These are phyloP conservation scores for Mycena rebaudengoi DNA, from an alignment of 768 basidiomycete genomes.

Conservation along the genomic window DNA sequence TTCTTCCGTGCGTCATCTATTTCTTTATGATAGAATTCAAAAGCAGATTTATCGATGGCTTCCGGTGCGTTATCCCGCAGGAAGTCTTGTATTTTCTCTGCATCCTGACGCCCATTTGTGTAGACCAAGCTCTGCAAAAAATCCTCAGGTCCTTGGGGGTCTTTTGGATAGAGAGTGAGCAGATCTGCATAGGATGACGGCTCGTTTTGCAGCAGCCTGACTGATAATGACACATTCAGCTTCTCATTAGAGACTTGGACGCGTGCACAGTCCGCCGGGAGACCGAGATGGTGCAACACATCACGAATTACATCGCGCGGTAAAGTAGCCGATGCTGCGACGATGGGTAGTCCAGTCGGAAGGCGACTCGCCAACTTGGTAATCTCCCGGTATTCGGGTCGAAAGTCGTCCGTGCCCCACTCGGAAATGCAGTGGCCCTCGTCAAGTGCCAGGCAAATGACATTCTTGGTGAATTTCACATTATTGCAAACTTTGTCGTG, in stretches of 20 bases:
- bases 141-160: not conserved
- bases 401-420: conserved; percentile 31
- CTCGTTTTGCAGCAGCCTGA: conserved; percentile 14
- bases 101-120: conserved; percentile 12
- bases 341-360: conserved; percentile 17
- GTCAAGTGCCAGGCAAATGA: conserved; percentile 27
- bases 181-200: conserved; percentile 22
- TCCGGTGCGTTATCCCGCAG: conserved; percentile 16
- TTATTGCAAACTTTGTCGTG: conserved; percentile 17
- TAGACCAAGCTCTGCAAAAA: conserved; percentile 26
- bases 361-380: conserved; percentile 4
- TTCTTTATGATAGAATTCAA: conserved; percentile 25
- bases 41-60: not conserved
- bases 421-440: conserved; percentile 32
- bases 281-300: conserved; percentile 1
- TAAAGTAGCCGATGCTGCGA: conserved; percentile 17
- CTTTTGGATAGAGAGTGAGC: conserved; percentile 1
- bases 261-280: not conserved
- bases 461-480: conserved; percentile 8
- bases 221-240: conserved; percentile 1
- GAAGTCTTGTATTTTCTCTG: conserved; percentile 26
- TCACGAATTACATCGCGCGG: conserved; percentile 13
- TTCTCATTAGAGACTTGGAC: conserved; percentile 22
- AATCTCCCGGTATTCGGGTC: conserved; percentile 11
- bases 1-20: conserved; percentile 13